Base-by-base conservation (phyloP, 2,329 filamentous ascomycete genomes). In the Metarhizium brunneum region DNA sequence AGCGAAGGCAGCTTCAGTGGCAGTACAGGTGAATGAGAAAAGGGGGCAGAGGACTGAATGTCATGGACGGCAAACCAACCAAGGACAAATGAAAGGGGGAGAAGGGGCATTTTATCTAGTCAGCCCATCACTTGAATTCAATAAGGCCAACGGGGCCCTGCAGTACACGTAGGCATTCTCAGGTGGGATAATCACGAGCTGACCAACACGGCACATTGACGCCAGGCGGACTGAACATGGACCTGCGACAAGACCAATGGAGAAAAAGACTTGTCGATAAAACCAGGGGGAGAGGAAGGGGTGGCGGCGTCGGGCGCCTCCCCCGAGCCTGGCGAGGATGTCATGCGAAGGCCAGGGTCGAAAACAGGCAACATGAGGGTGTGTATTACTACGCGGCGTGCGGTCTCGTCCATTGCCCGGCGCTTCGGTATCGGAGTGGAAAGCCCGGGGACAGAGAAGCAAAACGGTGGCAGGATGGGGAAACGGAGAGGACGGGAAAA, bases 71-170 rank as follows among this genome's bases (percentile, higher is more conserved):
- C 32, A 35, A 35, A 35, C 5, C 32, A 1, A 35, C 8, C 32
- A 2, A 35, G 32, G 32, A 35, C 32, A 35, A 35, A 35, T 2
- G 32, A 35, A 35, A 35, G 32, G 32, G 32, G 32, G 32, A 35
- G 32, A 35, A 35, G 32, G 32, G 32, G 32, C 32, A 35, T 40
- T 16, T 40, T 40, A 40, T 40, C 36, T 14, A 40, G 36, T 16
- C 36, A 11, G 36, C 36, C 6, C 36, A 40, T 40, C 36, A 16
- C 36, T 16, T 40, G 36, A 40, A 40, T 40, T 40, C 14, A 40
- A 40, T 40, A 3, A 40, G 36, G 36, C 36, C 14, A 40, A 40
- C 14, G 14, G 82, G 14, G 2, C 36, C 36, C 36, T 40, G 4
- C 36, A 40, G 36, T 40, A 40, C 36, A 40, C 36, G 36, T 40